Evolutionary conservation across 805 yeast genomes (phyloP).

Genomic region (Candida tammaniensis): DNA sequence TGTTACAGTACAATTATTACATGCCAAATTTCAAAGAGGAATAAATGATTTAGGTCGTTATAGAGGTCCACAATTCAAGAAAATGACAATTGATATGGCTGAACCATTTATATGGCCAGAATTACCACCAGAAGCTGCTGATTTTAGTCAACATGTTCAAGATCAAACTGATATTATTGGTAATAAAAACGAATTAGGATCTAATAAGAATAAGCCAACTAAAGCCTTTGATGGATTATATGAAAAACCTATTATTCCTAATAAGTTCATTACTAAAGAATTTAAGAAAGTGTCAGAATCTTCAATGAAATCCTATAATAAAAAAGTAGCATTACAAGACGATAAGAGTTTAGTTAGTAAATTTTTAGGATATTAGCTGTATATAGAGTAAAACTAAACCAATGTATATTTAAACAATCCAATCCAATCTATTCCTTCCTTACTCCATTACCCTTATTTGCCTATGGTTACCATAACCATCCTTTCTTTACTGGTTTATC

Average conservation of each 20-base stretch:
- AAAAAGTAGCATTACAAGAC: constrained; percentile 20
- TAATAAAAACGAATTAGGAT: constrained; percentile 53
- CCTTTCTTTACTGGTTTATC: constrained; percentile 14
- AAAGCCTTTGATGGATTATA: constrained; percentile 73
- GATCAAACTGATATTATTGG: constrained; percentile 51
- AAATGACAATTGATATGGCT: constrained; percentile 95
- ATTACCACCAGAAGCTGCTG: constrained; percentile 35
- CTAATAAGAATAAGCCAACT: constrained; percentile 66
- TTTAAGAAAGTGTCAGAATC: constrained; percentile 24
- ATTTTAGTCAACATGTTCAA: constrained; percentile 35
- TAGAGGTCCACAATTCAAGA: constrained; percentile 79
- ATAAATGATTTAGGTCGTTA: constrained; percentile 61
- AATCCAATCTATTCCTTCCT: background rate
- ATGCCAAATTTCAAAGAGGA: constrained; percentile 60
- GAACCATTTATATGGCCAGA: constrained; percentile 97
- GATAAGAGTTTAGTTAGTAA: constrained; percentile 29
- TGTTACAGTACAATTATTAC: constrained; percentile 80
- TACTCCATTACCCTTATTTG: background rate
- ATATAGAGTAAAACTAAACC: constrained; percentile 4
- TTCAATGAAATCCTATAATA: constrained; percentile 16
- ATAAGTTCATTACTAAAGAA: constrained; percentile 31
- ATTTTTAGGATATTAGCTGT: constrained; percentile 27
- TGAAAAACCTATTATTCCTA: constrained; percentile 42
- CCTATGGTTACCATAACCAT: constrained; percentile 21
- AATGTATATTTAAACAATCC: constrained; percentile 1